Evolutionary conservation across 768 basidiomycete genomes (phyloP).

Genomic region (Rhizopogon salebrosus): DNA sequence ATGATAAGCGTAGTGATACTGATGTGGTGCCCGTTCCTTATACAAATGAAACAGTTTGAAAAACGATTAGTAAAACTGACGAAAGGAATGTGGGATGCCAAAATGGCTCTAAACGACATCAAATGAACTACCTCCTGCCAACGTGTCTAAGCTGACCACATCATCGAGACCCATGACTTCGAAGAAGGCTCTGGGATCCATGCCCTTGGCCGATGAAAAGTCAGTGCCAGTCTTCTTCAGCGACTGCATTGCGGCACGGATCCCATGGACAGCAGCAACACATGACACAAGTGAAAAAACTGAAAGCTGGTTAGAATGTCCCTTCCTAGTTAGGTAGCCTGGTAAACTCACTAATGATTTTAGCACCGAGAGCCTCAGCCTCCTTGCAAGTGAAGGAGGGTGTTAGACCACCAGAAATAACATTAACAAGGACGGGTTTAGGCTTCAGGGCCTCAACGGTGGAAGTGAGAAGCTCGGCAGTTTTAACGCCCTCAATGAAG

Average conservation of each 20-base stretch:
- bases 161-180: constrained; percentile 66
- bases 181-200: constrained; percentile 78
- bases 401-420: constrained; percentile 73
- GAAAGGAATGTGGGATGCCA: not conserved
- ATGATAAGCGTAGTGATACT: constrained; percentile 16
- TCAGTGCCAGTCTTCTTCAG: constrained; percentile 78
- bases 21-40: constrained; percentile 8
- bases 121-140: constrained; percentile 58
- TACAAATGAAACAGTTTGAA: constrained; percentile 7
- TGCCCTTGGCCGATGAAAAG: constrained; percentile 52
- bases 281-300: constrained; percentile 76
- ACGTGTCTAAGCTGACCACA: constrained; percentile 48
- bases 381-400: constrained; percentile 68
- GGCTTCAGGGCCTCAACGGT: constrained; percentile 67
- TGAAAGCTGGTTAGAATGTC: constrained; percentile 17
- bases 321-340: not conserved
- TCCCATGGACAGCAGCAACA: constrained; percentile 73
- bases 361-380: constrained; percentile 66
- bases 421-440: constrained; percentile 76
- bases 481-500: constrained; percentile 77
- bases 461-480: constrained; percentile 53
- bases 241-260: constrained; percentile 71
- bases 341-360: constrained; percentile 64
- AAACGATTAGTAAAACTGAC: not conserved
- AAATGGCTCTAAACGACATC: constrained; percentile 34